phyloP scores from a whole-genome alignment of 495 filamentous ascomycete genomes.

The Neurospora discreta region DNA sequence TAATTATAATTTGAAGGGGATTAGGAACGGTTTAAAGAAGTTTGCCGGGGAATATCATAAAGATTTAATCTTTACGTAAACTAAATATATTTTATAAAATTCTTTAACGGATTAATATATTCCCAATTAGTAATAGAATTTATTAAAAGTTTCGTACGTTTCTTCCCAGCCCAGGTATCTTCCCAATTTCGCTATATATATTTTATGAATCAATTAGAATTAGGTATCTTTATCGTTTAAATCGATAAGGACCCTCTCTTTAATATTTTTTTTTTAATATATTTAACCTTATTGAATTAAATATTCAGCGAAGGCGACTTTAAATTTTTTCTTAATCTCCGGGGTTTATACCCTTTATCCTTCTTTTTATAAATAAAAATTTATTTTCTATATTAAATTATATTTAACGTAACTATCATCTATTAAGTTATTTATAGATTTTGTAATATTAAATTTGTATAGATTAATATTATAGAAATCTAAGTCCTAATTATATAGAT shows the following conservation, averaged over 20 bases:
- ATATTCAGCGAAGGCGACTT: neutral
- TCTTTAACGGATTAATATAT: neutral
- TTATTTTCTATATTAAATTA: neutral
- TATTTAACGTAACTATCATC: neutral
- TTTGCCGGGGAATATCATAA: neutral
- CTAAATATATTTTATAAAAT: neutral
- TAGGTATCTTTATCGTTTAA: neutral
- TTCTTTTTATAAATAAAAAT: neutral
- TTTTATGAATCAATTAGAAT: neutral
- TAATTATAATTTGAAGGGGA: neutral
- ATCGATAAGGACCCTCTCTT: neutral
- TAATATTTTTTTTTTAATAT: neutral
- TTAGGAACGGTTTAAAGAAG: neutral
- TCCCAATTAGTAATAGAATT: neutral
- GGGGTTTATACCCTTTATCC: fast-evolving
- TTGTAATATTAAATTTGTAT: neutral
- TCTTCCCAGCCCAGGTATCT: fast-evolving
- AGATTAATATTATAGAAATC: too few species aligned
- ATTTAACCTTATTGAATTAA: neutral
- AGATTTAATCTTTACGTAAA: neutral
- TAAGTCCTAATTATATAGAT: too few species aligned
- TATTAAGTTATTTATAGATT: neutral
- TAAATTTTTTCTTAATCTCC: neutral
- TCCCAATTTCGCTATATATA: neutral
- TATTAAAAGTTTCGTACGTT: neutral